Evolutionary conservation across 73 alveolate species (phyloP).

Genomic region (Blepharisma stoltei): DNA sequence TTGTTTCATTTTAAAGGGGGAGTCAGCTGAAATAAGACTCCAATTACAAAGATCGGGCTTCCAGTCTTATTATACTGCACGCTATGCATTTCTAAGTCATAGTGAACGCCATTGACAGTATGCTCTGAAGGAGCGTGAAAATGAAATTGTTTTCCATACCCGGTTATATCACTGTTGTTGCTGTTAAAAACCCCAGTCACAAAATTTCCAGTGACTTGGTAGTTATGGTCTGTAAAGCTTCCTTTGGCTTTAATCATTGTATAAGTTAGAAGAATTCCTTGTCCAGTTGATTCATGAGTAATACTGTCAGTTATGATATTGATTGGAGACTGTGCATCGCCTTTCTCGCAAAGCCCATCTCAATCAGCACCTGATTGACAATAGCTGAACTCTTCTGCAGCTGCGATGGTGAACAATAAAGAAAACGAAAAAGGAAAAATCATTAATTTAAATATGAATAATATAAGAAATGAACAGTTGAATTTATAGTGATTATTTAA

Average conservation of each 20-base stretch:
- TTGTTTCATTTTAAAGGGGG: too few species aligned
- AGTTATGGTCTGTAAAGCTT: not conserved
- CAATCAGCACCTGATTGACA: too few species aligned
- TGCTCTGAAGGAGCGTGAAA: conserved; percentile 88
- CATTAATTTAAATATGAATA: too few species aligned
- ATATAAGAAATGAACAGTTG: too few species aligned
- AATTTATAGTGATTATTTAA: too few species aligned
- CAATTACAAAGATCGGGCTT: not conserved
- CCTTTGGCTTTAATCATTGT: not conserved
- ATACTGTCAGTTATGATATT: not conserved
- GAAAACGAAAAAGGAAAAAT: too few species aligned
- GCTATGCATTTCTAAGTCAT: conserved; percentile 77
- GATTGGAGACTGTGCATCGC: not conserved
- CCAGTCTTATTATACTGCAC: conserved; percentile 40
- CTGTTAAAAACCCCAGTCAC: conserved; percentile 38
- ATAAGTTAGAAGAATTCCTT: not conserved
- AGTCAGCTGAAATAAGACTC: not conserved
- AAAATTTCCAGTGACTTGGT: not conserved
- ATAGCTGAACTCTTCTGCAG: too few species aligned
- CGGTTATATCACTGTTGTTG: conserved; percentile 23
- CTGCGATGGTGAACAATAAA: too few species aligned
- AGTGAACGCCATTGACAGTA: conserved; percentile 56
- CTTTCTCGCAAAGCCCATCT: too few species aligned
- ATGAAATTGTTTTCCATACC: conserved; percentile 48
- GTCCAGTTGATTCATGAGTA: not conserved